Evolutionary conservation across 805 yeast genomes (phyloP).

Genomic region (Pichia heedii): DNA sequence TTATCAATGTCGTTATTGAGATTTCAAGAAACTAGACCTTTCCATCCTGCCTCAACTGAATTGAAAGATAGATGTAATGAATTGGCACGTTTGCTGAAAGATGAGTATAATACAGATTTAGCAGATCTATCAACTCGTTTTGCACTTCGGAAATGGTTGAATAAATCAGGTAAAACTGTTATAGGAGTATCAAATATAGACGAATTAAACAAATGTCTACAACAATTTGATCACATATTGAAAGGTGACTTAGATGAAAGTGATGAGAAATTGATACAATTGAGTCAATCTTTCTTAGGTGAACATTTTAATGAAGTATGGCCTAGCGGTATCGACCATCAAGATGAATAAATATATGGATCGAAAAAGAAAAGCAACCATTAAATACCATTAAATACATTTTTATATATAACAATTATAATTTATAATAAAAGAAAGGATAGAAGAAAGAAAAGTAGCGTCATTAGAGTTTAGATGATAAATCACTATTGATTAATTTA

Average conservation of each 20-base stretch:
- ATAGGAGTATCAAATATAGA: constrained; percentile 61
- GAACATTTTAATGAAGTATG: constrained; percentile 57
- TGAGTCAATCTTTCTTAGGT: constrained; percentile 40
- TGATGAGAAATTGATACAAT: constrained; percentile 37
- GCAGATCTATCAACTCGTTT: constrained; percentile 78
- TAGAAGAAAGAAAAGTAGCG: background rate
- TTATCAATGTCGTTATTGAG: constrained; percentile 81
- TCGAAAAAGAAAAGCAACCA: background rate
- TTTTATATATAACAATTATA: background rate
- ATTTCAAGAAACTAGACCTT: constrained; percentile 53
- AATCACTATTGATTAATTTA: constrained; percentile 32
- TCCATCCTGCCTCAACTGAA: constrained; percentile 71
- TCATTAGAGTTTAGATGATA: constrained; percentile 17
- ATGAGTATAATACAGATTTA: constrained; percentile 44
- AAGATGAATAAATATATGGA: background rate
- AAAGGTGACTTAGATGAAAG: constrained; percentile 25
- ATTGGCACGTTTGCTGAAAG: constrained; percentile 32
- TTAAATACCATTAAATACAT: too few species aligned
- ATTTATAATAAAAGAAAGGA: background rate
- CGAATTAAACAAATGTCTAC: constrained; percentile 58
- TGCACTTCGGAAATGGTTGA: constrained; percentile 55
- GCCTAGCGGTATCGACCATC: constrained; percentile 32
- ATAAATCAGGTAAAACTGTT: constrained; percentile 50
- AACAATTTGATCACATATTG: constrained; percentile 43
- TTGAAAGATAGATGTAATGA: constrained; percentile 45